These are phyloP conservation scores for Ophiostoma sp. DNA, from an alignment of 2,329 filamentous ascomycete species.

Conservation along the genomic window DNA sequence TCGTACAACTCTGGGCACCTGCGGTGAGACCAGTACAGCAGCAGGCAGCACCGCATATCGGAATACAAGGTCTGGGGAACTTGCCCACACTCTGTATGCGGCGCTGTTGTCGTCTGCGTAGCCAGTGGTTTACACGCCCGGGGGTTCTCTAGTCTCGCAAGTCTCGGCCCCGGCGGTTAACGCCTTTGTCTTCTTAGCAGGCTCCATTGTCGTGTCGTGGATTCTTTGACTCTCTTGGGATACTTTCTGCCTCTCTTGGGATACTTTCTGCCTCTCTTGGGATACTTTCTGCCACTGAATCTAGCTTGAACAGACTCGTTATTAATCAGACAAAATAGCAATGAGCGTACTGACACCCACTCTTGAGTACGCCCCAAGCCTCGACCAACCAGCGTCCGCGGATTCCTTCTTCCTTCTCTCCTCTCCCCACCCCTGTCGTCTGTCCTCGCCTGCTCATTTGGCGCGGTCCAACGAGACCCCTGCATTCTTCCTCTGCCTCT, in stretches of 20 bases:
- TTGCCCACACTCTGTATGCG: background rate
- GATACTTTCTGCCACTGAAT: too few relatives aligned
- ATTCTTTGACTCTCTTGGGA: background rate
- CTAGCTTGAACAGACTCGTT: too few relatives aligned
- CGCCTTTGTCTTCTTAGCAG: background rate
- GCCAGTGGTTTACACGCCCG: background rate
- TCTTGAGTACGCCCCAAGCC: background rate
- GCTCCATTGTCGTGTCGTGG: background rate
- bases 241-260: too few relatives aligned
- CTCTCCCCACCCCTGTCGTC: slow-evolving; percentile 2
- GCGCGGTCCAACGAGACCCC: slow-evolving; percentile 15
- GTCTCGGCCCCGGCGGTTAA: background rate
- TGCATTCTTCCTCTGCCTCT: background rate
- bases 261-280: too few relatives aligned
- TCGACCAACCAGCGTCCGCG: background rate
- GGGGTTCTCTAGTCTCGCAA: background rate
- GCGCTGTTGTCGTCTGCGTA: background rate
- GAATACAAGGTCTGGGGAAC: background rate
- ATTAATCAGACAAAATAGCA: background rate
- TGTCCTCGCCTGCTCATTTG: background rate
- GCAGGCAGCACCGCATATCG: background rate
- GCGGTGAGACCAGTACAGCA: slow-evolving; percentile 6
- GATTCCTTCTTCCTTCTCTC: slow-evolving; percentile 1
- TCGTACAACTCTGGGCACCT: background rate
- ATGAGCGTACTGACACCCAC: background rate